Conservation (phyloP, 805 yeast species). For the Lipomyces anomalus region DNA sequence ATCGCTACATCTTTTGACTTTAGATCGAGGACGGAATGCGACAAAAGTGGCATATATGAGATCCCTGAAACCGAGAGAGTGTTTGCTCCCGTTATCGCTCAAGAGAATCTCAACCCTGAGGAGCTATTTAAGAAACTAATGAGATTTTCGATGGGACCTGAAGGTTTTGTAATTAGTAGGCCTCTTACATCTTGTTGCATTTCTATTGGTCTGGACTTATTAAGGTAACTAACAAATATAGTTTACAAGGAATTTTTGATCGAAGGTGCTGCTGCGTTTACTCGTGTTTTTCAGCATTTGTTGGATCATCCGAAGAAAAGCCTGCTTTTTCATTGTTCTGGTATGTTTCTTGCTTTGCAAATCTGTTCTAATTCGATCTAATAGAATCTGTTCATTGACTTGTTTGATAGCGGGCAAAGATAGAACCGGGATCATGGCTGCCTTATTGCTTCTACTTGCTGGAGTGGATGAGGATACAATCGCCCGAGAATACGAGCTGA, state of each 20-base stretch:
- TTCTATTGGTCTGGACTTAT: no score
- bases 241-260: slow-evolving; percentile 57
- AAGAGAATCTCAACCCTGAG: slow-evolving; percentile 57
- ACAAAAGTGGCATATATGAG: slow-evolving; percentile 40
- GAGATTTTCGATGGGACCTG: slow-evolving; percentile 52
- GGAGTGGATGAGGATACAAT: slow-evolving; percentile 64
- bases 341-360: not conserved
- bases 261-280: slow-evolving; percentile 45
- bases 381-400: not conserved
- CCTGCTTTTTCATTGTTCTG: slow-evolving; percentile 69
- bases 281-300: slow-evolving; percentile 48
- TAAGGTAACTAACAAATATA: no score
- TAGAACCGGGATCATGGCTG: slow-evolving; percentile 69
- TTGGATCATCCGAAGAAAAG: slow-evolving; percentile 49
- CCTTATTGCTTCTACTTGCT: slow-evolving; percentile 55
- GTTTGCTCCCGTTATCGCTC: slow-evolving; percentile 53
- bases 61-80: slow-evolving; percentile 44
- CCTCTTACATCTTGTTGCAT: no score
- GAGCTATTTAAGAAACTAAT: slow-evolving; percentile 52
- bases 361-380: not conserved
- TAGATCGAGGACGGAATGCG: slow-evolving; percentile 52
- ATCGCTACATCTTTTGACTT: slow-evolving; percentile 60
- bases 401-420: slow-evolving; percentile 58
- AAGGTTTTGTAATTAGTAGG: slow-evolving; percentile 56
- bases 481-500: slow-evolving; percentile 71